phyloP scores from a whole-genome alignment of 2,329 filamentous ascomycete genomes.

The Colletotrichum trifolii region DNA sequence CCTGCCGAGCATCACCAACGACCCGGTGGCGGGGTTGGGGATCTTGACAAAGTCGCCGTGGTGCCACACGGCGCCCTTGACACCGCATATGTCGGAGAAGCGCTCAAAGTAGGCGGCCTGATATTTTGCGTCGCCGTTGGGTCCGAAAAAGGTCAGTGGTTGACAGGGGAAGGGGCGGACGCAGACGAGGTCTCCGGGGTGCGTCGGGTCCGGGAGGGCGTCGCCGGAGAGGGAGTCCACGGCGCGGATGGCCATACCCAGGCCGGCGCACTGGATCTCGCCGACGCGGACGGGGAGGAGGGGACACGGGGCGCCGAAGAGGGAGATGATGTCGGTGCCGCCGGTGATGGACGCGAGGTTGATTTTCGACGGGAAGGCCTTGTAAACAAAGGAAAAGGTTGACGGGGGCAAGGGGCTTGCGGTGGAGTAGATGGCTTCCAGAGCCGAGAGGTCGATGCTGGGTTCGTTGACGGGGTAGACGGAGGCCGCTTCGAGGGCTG shows the following conservation, averaged over 20 bases:
- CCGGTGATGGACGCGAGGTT: slow-evolving; percentile 95
- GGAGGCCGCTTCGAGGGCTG: slow-evolving; percentile 83
- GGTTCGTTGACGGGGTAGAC: slow-evolving; percentile 68
- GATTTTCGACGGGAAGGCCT: slow-evolving; percentile 80
- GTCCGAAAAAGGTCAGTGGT: slow-evolving; percentile 88
- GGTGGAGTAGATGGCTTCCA: slow-evolving; percentile 93
- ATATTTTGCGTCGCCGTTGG: slow-evolving; percentile 80
- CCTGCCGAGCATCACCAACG: slow-evolving; percentile 89
- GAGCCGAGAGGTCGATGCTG: slow-evolving; percentile 67
- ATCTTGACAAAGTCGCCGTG: slow-evolving; percentile 90
- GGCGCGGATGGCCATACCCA: slow-evolving; percentile 80
- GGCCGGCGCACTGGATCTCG: slow-evolving; percentile 80
- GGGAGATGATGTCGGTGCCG: slow-evolving; percentile 94
- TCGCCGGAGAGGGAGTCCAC: slow-evolving; percentile 69
- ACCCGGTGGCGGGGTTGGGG: slow-evolving; percentile 74
- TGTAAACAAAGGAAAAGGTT: slow-evolving; percentile 91
- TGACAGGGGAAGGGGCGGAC: slow-evolving; percentile 88
- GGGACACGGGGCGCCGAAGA: slow-evolving; percentile 88
- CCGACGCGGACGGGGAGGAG: slow-evolving; percentile 78
- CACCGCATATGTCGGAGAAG: slow-evolving; percentile 65
- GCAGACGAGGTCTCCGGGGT: slow-evolving; percentile 90
- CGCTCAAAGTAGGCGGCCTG: slow-evolving; percentile 86
- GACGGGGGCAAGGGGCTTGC: slow-evolving; percentile 92
- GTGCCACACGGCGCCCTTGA: slow-evolving; percentile 75
- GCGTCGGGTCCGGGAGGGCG: slow-evolving; percentile 63